Evolutionary conservation across 1,284 basidiomycete genomes (phyloP), one percentile per base, ranked within the genome.

Genomic region (Ganoderma multipileum): DNA sequence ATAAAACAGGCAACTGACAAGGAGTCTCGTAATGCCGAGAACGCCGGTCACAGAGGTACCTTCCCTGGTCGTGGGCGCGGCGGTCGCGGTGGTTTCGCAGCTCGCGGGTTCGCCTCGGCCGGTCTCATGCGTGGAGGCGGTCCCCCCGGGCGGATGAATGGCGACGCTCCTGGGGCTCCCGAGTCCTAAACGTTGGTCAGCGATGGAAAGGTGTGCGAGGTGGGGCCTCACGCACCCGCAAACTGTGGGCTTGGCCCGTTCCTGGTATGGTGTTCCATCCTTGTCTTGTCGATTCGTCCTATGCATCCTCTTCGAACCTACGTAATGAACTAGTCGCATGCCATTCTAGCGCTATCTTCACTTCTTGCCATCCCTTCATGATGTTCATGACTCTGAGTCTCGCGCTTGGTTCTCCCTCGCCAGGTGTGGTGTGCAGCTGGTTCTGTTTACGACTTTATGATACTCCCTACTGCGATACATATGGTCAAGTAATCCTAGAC

Each of bases 1-100:
- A 86, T 94, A 42, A 89, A 88, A 74, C 86, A 90, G 72, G 91
- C 92, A 33, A 86, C 84, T 11, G 91, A 93, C 69, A 87, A 86
- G 70, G 90, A 91, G 73, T 84, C 87, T 67, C 85, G 88, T 26
- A 71, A 70, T 26, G 72, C 74, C 74, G 80, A 76, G 78, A 81
- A 73, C 39, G 71, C 69, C 41, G 71, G 71, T 16, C 79, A 81
- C 16, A 81, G 83, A 30, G 80, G 82, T 2, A 76, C 79, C 20
- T 83, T 85, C 33, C 75, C 84, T 16, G 84, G 86, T 1, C 82
- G 79, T 16, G 84, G 91, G 18, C 83, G 91, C 1, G 63, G 67
- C 14, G 86, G 90, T 16, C 84, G 85, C 12, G 81, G 86, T n/a
- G 88, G 86, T 7, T 93, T 84, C 74, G 89, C 84, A 16, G 84